Evolutionary conservation across 1,284 basidiomycete species (phyloP).

Genomic region (Ustilago esculenta): DNA sequence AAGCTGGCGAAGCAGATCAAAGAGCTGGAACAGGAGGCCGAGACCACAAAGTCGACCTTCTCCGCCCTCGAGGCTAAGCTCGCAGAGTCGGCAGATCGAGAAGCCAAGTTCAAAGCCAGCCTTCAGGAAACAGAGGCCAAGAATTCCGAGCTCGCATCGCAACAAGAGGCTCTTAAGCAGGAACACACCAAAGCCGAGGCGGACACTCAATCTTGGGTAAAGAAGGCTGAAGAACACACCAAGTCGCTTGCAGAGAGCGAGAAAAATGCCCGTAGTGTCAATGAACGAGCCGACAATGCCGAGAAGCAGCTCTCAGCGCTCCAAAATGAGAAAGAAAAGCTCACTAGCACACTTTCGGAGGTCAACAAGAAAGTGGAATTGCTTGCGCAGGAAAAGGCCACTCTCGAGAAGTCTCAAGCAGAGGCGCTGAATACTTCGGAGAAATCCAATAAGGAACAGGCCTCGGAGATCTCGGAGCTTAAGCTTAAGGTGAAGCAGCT

Average conservation of each 20-base stretch:
- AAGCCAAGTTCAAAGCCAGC: conserved; percentile 14
- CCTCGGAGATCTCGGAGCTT: conserved; percentile 21
- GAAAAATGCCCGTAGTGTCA: conserved; percentile 11
- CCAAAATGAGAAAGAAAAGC: conserved; percentile 32
- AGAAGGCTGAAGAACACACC: conserved; percentile 15
- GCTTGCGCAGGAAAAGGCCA: conserved; percentile 25
- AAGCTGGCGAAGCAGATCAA: conserved; percentile 20
- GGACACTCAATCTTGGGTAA: conserved; percentile 9
- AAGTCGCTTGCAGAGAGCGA: conserved; percentile 20
- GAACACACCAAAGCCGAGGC: conserved; percentile 23
- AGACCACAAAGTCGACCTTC: not conserved
- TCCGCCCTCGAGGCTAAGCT: conserved; percentile 23
- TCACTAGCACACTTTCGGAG: conserved; percentile 21
- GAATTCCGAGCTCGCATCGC: not conserved
- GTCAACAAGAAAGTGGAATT: conserved; percentile 23
- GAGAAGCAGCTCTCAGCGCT: conserved; percentile 29
- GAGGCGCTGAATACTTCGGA: conserved; percentile 15
- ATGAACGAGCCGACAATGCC: conserved; percentile 10
- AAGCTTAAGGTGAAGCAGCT: conserved; percentile 30
- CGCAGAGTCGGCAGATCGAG: conserved; percentile 16
- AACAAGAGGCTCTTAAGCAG: conserved; percentile 17
- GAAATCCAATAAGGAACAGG: conserved; percentile 15
- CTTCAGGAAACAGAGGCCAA: conserved; percentile 13
- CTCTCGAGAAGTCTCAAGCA: conserved; percentile 19
- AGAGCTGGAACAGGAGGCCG: conserved; percentile 17